Evolutionary conservation across 352 stramenopile species (phyloP).

Genomic region (Globisporangium nagaii): DNA sequence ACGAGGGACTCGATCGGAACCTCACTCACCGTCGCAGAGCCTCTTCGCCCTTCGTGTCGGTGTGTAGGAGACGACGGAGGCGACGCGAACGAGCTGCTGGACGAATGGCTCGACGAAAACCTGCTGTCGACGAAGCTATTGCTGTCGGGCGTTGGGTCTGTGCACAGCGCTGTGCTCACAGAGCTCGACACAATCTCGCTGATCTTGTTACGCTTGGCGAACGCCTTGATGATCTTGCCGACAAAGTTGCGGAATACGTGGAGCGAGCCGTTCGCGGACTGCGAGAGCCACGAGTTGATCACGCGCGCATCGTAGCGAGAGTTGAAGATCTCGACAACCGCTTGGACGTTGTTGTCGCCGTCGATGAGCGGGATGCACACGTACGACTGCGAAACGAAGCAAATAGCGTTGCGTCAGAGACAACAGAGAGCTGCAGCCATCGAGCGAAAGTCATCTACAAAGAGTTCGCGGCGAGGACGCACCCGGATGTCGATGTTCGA

Average conservation of each 20-base stretch:
- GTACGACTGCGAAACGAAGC: conserved; percentile 29
- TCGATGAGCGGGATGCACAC: conserved; percentile 68
- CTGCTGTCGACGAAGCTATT: not conserved
- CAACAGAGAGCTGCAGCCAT: not conserved
- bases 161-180: not conserved
- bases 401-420: not conserved
- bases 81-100: not conserved
- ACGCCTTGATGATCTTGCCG: conserved; percentile 44
- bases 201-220: conserved; percentile 32
- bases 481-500: conserved; percentile 40
- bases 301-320: conserved; percentile 36
- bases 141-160: not conserved
- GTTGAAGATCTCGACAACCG: conserved; percentile 69
- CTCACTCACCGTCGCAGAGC: conserved; percentile 14
- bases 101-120: not conserved
- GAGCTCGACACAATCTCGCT: conserved; percentile 15
- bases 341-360: conserved; percentile 38
- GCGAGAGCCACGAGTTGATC: conserved; percentile 38
- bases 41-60: not conserved
- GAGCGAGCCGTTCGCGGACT: conserved; percentile 31
- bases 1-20: conserved; percentile 35
- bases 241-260: conserved; percentile 60
- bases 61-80: not conserved
- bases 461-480: not conserved
- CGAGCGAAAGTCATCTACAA: not conserved